phyloP scores from a whole-genome alignment of 2,329 filamentous ascomycete genomes.

The Sarocladium brachiariae region DNA sequence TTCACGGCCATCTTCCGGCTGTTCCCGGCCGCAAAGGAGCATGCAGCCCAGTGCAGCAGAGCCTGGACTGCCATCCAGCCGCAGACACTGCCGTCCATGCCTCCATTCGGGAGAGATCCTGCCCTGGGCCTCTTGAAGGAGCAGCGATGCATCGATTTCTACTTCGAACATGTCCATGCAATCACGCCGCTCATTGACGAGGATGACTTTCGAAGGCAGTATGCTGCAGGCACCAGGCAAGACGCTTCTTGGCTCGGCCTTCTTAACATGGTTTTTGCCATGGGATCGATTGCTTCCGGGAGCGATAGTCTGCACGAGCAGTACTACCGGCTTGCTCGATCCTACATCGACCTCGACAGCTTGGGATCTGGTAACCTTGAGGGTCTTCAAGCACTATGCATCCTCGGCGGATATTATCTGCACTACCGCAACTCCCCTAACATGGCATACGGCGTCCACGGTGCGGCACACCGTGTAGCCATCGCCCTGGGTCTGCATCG shows the following conservation, averaged over 20 bases:
- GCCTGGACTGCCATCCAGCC: slow-evolving; percentile 18
- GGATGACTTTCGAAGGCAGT: slow-evolving; percentile 51
- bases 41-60: slow-evolving; percentile 19
- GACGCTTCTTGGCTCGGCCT: slow-evolving; percentile 54
- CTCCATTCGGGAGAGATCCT: slow-evolving; percentile 32
- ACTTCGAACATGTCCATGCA: slow-evolving; percentile 54
- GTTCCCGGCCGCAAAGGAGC: slow-evolving; percentile 22
- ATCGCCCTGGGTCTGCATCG: slow-evolving; percentile 65
- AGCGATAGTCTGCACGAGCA: slow-evolving; percentile 48
- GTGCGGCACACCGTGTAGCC: slow-evolving; percentile 67
- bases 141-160: slow-evolving; percentile 46
- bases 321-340: slow-evolving; percentile 49
- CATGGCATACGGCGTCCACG: slow-evolving; percentile 67
- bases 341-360: slow-evolving; percentile 46
- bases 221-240: slow-evolving; percentile 38
- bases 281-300: slow-evolving; percentile 52
- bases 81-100: slow-evolving; percentile 24
- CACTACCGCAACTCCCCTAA: slow-evolving; percentile 74
- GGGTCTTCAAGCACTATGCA: slow-evolving; percentile 61
- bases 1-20: slow-evolving; percentile 48
- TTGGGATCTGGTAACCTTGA: slow-evolving; percentile 60
- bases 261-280: slow-evolving; percentile 55
- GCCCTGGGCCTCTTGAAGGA: slow-evolving; percentile 28
- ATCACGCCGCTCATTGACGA: slow-evolving; percentile 57
- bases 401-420: slow-evolving; percentile 70